phyloP scores from a whole-genome alignment of 2,329 filamentous ascomycete genomes.

The Penicillium sp. region DNA sequence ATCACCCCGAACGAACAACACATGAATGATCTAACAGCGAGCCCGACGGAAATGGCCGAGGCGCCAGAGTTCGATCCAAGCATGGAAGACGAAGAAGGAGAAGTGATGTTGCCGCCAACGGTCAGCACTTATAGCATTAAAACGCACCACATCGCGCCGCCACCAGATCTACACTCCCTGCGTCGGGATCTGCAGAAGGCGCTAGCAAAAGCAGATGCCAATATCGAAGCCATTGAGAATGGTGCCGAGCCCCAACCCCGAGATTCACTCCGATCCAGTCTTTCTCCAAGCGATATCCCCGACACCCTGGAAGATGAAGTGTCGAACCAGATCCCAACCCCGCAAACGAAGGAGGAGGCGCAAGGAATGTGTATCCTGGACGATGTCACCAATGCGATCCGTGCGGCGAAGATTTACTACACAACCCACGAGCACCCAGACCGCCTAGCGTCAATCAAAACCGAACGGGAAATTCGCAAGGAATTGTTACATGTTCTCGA shows the following conservation, averaged over 20 bases:
- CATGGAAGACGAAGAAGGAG: conserved; percentile 58
- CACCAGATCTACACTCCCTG: conserved; percentile 80
- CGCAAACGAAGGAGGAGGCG: conserved; percentile 78
- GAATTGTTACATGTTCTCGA: conserved; percentile 88
- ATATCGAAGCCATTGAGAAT: conserved; percentile 57
- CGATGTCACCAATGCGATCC: conserved; percentile 91
- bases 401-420: conserved; percentile 95
- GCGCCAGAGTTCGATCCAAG: conserved; percentile 55
- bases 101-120: conserved; percentile 90
- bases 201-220: conserved; percentile 70
- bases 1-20: conserved; percentile 45
- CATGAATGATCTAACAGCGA: conserved; percentile 53
- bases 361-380: conserved; percentile 93
- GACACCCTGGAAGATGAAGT: conserved; percentile 50
- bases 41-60: conserved; percentile 51
- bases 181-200: conserved; percentile 70
- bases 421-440: conserved; percentile 88
- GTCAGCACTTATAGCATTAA: conserved; percentile 93
- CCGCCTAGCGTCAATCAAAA: conserved; percentile 81
- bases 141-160: conserved; percentile 78
- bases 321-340: conserved; percentile 28
- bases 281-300: conserved; percentile 34
- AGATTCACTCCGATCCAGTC: conserved; percentile 35
- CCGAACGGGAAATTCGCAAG: conserved; percentile 80
- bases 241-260: conserved; percentile 34